Conservation (phyloP, 1,139 yeast genomes). For the Magnusiomyces ingens region DNA sequence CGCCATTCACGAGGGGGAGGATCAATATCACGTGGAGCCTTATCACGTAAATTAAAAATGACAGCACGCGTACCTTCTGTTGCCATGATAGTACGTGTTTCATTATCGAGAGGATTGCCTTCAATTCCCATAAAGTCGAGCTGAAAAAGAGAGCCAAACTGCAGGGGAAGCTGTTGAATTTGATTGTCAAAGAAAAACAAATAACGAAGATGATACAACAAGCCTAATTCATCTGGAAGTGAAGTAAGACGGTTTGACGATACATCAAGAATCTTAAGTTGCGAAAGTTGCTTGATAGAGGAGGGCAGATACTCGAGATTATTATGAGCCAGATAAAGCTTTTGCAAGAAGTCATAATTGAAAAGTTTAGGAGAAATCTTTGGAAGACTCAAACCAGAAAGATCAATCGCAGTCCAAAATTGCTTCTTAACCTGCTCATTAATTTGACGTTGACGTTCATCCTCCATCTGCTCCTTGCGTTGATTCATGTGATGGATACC, state of each 20-base stretch:
- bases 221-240: constrained; percentile 77
- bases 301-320: constrained; percentile 63
- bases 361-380: constrained; percentile 67
- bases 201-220: constrained; percentile 71
- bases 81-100: constrained; percentile 58
- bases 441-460: constrained; percentile 69
- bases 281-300: constrained; percentile 60
- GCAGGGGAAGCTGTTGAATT: constrained; percentile 66
- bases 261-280: constrained; percentile 76
- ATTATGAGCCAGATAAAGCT: constrained; percentile 82
- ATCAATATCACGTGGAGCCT: constrained; percentile 57
- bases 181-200: constrained; percentile 85
- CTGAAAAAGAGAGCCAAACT: constrained; percentile 80
- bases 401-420: constrained; percentile 90
- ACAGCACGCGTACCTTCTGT: constrained; percentile 83
- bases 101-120: constrained; percentile 78
- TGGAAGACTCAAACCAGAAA: constrained; percentile 81
- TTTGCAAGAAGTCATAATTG: constrained; percentile 77
- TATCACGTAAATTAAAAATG: constrained; percentile 73
- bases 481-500: constrained; percentile 4
- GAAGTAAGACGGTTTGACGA: constrained; percentile 67
- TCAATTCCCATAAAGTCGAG: constrained; percentile 85
- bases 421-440: constrained; percentile 68
- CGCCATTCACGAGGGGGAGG: constrained; percentile 81
- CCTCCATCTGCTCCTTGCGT: constrained; percentile 57